Base-by-base conservation (phyloP, 2,329 filamentous ascomycete genomes). In the Scedosporium boydii region DNA sequence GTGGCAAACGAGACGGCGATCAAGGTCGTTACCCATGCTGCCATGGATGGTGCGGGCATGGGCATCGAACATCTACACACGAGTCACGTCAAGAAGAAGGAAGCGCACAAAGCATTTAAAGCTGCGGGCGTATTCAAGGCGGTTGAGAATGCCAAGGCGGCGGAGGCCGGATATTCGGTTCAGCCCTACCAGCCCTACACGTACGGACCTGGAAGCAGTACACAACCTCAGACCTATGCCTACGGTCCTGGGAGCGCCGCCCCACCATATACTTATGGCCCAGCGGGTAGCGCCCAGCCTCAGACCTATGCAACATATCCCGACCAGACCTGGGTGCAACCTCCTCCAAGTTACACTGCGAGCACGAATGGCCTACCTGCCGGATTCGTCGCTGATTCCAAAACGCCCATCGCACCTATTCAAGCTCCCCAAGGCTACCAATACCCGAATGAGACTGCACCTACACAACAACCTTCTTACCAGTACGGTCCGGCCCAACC, bases 31-130 rank as follows among this genome's bases (percentile, higher is more conserved):
- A 71, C 70, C 5, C 75, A 77, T 61, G 69, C 70, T 3, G 73
- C 72, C 1, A 66, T 77, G 1, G 75, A 77, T 58, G 73, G 70
- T 0, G 70, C 70, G 1, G 75, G 72, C 0, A 69, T 75, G 66
- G 69, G 68, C 1, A 61, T 73, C 1, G 75, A 77, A 38, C 71
- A 76, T 59, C 68, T 68, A 1, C 73, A 77, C 34, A 75, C 72
- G 1, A 67, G 65, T 4, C 71, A 70, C 61, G 62, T 70, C 6
- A 72, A 72, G 65, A 74, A 73, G 64, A 75, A 74, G 63, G 72
- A 72, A 46, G 68, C 72, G 0, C 23, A 64, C 18, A 75, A 73
- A 56, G 68, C 74, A 0, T 69, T 73, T n/a, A 48, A 68, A n/a
- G 69, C 70, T 1, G 71, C 73, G 1, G 69, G 72, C 1, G 70